phyloP scores from a whole-genome alignment of 768 basidiomycete genomes.

The Lepiota brunneoincarnata region DNA sequence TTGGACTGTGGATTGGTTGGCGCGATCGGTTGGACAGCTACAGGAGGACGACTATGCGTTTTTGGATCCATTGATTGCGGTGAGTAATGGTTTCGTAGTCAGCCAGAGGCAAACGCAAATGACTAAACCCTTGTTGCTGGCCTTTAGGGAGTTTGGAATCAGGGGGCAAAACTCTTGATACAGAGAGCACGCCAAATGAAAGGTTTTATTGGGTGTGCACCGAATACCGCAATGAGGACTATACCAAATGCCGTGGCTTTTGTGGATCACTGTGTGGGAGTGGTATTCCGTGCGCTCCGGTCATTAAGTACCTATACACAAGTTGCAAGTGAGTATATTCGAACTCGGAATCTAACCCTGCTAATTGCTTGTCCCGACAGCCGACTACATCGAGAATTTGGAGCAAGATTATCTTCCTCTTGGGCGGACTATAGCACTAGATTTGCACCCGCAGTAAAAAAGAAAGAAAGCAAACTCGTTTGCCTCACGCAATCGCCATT shows the following conservation, averaged over 20 bases:
- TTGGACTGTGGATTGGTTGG: slow-evolving; percentile 40
- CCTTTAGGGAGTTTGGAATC: slow-evolving; percentile 9
- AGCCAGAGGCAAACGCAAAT: background rate
- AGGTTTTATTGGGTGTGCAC: background rate
- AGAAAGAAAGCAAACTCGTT: background rate
- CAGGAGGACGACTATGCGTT: slow-evolving; percentile 48
- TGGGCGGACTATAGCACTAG: background rate
- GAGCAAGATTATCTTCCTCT: slow-evolving; percentile 7
- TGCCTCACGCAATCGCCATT: background rate
- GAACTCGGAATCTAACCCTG: background rate
- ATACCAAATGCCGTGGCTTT: slow-evolving; percentile 3
- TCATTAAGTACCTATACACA: slow-evolving; percentile 9
- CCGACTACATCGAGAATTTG: slow-evolving; percentile 8
- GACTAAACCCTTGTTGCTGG: background rate
- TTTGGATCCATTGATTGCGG: slow-evolving; percentile 52
- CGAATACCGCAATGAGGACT: background rate
- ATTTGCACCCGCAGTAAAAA: slow-evolving; percentile 6
- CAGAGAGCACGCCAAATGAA: slow-evolving; percentile 60
- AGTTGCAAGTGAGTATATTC: slow-evolving; percentile 6
- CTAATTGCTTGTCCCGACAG: background rate
- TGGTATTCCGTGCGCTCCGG: slow-evolving; percentile 10
- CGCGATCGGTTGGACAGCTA: slow-evolving; percentile 44
- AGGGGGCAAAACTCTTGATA: slow-evolving; percentile 46
- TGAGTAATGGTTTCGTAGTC: slow-evolving; percentile 26
- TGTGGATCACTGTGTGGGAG: slow-evolving; percentile 10